Percentiles rank a stretch among this genome's conserved stretches.
phyloP scores from a whole-genome alignment of 352 stramenopile species.

The Globisporangium okanoganense region DNA sequence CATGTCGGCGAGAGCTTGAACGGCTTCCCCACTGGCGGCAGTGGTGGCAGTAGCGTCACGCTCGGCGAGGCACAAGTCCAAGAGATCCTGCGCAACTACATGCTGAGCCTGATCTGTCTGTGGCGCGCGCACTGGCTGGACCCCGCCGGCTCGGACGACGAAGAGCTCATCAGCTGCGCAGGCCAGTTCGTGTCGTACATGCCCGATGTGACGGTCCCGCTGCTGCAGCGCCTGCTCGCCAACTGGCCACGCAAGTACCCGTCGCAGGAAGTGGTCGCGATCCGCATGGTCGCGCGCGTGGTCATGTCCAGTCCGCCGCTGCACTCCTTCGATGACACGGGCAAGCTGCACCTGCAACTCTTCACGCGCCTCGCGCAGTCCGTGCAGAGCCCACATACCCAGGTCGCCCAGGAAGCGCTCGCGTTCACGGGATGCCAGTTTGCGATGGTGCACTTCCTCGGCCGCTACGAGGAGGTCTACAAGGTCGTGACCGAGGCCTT shows the following conservation, averaged over 20 bases:
- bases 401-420: constrained; percentile 77
- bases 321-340: constrained; percentile 32
- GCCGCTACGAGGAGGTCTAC: constrained; percentile 61
- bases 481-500: constrained; percentile 57
- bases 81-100: constrained; percentile 70
- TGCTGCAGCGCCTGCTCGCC: constrained; percentile 54
- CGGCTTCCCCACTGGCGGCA: constrained; percentile 17
- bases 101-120: constrained; percentile 56
- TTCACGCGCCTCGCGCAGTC: constrained; percentile 59
- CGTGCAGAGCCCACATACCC: constrained; percentile 53
- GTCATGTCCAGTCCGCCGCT: constrained; percentile 78
- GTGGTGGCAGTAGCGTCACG: constrained; percentile 15
- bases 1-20: constrained; percentile 58
- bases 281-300: constrained; percentile 78
- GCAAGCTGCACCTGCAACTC: constrained; percentile 36
- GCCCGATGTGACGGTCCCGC: constrained; percentile 40
- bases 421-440: constrained; percentile 85
- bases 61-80: constrained; percentile 29
- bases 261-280: constrained; percentile 66
- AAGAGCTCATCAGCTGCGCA: constrained; percentile 79
- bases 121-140: constrained; percentile 80
- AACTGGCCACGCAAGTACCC: constrained; percentile 69
- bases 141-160: constrained; percentile 66
- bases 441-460: constrained; percentile 70
- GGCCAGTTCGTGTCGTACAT: constrained; percentile 86